Conservation (phyloP, 2,329 filamentous ascomycete genomes). For the Zymoseptoria tritici region DNA sequence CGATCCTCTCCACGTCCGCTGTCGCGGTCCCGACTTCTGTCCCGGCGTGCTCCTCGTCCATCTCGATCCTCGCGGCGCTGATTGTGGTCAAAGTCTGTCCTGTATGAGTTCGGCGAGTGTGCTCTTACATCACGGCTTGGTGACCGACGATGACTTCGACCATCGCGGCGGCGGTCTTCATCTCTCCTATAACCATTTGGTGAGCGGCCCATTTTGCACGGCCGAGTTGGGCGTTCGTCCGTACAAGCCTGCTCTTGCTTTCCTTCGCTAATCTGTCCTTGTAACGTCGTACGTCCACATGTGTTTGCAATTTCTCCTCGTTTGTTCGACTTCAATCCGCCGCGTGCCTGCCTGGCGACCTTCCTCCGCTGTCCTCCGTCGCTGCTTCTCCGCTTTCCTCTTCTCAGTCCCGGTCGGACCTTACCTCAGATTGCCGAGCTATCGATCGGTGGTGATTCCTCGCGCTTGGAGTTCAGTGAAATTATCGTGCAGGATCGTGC, state of each 20-base stretch:
- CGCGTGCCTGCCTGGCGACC: neutral
- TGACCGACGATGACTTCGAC: conserved; percentile 9
- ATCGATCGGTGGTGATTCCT: neutral
- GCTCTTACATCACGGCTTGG: conserved; percentile 6
- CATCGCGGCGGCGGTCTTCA: conserved; percentile 12
- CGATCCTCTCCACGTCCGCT: conserved; percentile 11
- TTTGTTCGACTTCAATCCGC: neutral
- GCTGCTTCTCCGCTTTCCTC: neutral
- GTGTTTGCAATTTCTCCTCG: neutral
- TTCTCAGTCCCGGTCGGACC: neutral
- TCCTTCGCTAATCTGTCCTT: neutral
- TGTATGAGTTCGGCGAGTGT: neutral
- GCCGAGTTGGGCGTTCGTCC: conserved; percentile 7
- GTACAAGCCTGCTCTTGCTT: conserved; percentile 8
- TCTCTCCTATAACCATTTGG: conserved; percentile 19
- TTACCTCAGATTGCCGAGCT: conserved; percentile 1
- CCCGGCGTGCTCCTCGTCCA: conserved; percentile 14
- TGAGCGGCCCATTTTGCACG: conserved; percentile 20
- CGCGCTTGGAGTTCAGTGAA: neutral
- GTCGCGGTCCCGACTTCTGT: conserved; percentile 11
- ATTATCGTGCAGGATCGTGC: neutral
- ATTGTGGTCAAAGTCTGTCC: conserved; percentile 2
- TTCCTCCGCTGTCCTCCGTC: neutral
- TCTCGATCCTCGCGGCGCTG: conserved; percentile 10
- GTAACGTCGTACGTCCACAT: neutral